These are phyloP conservation scores for Cordyceps javanica DNA, from an alignment of 2,329 filamentous ascomycete species.

Conservation along the genomic window DNA sequence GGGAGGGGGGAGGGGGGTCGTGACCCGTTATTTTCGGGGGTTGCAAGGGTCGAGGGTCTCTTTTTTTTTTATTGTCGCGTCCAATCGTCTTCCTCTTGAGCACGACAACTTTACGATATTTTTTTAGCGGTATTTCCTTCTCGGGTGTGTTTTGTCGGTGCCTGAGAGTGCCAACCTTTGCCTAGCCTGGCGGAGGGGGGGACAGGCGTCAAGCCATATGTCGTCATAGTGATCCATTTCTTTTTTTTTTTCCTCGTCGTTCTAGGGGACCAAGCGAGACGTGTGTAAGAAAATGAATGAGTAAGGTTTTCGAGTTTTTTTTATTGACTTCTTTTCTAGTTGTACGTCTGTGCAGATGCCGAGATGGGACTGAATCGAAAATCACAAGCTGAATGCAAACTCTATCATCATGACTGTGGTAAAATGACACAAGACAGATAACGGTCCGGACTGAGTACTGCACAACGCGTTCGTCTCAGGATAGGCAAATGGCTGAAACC, in stretches of 20 bases:
- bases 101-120: not conserved
- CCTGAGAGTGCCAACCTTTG: not conserved
- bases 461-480: not conserved
- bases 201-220: conserved; percentile 4
- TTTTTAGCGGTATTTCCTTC: not conserved
- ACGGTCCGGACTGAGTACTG: no score
- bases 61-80: not conserved
- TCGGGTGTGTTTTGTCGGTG: not conserved
- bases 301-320: not conserved
- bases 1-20: no score
- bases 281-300: not conserved
- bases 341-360: not conserved
- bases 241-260: not conserved
- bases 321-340: no score
- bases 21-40: conserved; percentile 2
- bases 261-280: not conserved
- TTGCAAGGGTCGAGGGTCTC: not conserved
- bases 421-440: not conserved
- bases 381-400: not conserved
- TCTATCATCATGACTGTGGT: no score
- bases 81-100: no score
- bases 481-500: not conserved
- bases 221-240: conserved; percentile 4
- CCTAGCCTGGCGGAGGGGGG: not conserved
- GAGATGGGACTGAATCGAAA: not conserved